phyloP scores from a whole-genome alignment of 352 stramenopile species.

The Pythium oligandrum region DNA sequence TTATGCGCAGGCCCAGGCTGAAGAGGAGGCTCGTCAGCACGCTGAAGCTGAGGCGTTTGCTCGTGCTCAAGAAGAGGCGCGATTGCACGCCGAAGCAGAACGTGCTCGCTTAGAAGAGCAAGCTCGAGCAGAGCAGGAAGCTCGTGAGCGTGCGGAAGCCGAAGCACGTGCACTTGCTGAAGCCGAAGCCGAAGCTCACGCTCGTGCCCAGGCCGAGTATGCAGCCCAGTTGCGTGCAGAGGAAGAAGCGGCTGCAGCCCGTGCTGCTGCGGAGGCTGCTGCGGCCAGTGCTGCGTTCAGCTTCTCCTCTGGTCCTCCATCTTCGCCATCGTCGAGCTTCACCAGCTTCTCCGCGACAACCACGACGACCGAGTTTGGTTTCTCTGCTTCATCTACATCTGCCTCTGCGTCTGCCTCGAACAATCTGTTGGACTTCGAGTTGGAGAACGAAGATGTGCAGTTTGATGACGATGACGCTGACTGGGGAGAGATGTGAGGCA shows the following conservation, averaged over 20 bases:
- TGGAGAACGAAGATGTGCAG: slow-evolving; percentile 67
- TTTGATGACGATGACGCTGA: slow-evolving; percentile 80
- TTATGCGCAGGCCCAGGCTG: slow-evolving; percentile 15
- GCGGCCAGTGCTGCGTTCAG: slow-evolving; percentile 12
- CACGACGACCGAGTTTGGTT: slow-evolving; percentile 14
- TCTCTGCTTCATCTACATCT: slow-evolving; percentile 12
- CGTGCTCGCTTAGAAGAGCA: slow-evolving; percentile 2
- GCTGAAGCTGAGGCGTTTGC: slow-evolving; percentile 10
- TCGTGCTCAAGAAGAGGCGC: slow-evolving; percentile 6
- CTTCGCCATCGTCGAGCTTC: slow-evolving; percentile 8
- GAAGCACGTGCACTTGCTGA: slow-evolving; percentile 20
- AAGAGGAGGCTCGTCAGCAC: slow-evolving; percentile 15
- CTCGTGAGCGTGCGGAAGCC: slow-evolving; percentile 16
- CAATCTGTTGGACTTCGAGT: slow-evolving; percentile 72
- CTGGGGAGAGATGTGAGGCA: slow-evolving; percentile 77
- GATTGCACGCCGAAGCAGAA: slow-evolving; percentile 25
- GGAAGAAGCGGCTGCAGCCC: slow-evolving; percentile 15
- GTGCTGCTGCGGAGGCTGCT: slow-evolving; percentile 22
- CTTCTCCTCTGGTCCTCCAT: slow-evolving; percentile 12
- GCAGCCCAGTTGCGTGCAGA: slow-evolving; percentile 16
- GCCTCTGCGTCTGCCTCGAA: slow-evolving; percentile 24
- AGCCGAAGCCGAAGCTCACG: slow-evolving; percentile 9
- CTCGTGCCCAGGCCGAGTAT: slow-evolving; percentile 18
- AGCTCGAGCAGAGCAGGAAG: slow-evolving; percentile 6
- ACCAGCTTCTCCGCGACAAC: slow-evolving; percentile 18